phyloP scores from a whole-genome alignment of 2,329 filamentous ascomycete genomes.

The Aspergillus eucalypticola region DNA sequence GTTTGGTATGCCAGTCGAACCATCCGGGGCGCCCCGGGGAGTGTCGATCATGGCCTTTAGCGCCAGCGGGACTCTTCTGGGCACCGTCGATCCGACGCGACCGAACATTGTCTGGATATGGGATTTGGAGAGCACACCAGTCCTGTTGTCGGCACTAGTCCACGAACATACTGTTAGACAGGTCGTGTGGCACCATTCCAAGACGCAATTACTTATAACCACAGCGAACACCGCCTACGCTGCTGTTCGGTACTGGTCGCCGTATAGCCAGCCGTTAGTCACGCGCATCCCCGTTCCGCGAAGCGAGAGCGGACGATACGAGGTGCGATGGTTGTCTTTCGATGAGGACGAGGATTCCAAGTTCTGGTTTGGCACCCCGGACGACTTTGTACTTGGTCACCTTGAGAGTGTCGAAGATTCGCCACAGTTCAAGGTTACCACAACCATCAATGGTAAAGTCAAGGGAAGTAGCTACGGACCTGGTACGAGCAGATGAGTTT shows the following conservation, averaged over 20 bases:
- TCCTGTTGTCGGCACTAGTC: slow-evolving; percentile 39
- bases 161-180: slow-evolving; percentile 46
- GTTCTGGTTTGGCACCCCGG: slow-evolving; percentile 40
- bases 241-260: slow-evolving; percentile 38
- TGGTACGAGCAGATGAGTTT: slow-evolving; percentile 20
- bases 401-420: slow-evolving; percentile 25
- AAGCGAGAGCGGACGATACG: slow-evolving; percentile 39
- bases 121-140: slow-evolving; percentile 34
- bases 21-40: slow-evolving; percentile 34
- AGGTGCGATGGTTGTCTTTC: slow-evolving; percentile 34
- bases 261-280: slow-evolving; percentile 31
- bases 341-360: slow-evolving; percentile 23
- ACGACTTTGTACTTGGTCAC: slow-evolving; percentile 38
- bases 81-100: slow-evolving; percentile 41
- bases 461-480: slow-evolving; percentile 19
- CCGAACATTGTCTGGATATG: slow-evolving; percentile 51
- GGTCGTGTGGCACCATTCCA: slow-evolving; percentile 42
- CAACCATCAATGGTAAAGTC: slow-evolving; percentile 29
- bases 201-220: slow-evolving; percentile 41
- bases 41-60: slow-evolving; percentile 45
- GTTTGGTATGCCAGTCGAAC: slow-evolving; percentile 33
- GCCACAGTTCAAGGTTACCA: slow-evolving; percentile 30
- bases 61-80: slow-evolving; percentile 37
- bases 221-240: slow-evolving; percentile 36
- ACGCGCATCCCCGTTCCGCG: slow-evolving; percentile 32